A percentile compares a stretch with the other conserved stretches of the same genome.
These are phyloP conservation scores for Tetrapyrgos nigripes DNA, from an alignment of 1,284 basidiomycete species.

Conservation along the genomic window DNA sequence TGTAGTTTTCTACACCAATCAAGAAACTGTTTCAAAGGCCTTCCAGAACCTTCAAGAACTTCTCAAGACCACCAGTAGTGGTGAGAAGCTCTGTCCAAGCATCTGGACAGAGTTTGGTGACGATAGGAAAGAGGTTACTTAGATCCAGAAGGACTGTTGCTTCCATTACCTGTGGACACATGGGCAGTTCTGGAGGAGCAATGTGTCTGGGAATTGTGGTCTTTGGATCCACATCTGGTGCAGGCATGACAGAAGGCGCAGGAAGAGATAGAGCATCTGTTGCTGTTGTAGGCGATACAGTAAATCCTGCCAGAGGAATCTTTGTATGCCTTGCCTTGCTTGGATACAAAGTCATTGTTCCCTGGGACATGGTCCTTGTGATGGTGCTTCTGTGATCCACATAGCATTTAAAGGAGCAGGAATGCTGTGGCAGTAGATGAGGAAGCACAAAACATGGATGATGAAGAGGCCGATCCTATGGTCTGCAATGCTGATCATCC, in stretches of 20 bases:
- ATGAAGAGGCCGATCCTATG: no score
- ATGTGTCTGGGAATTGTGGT: background rate
- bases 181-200: no score
- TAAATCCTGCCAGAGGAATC: background rate
- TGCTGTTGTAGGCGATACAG: background rate
- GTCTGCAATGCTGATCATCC: no score
- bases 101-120: background rate
- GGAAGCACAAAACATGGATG: no score
- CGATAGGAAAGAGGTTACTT: constrained; percentile 3
- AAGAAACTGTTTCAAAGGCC: constrained; percentile 10
- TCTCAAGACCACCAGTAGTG: constrained; percentile 6
- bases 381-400: no score
- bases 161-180: no score
- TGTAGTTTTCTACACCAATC: constrained; percentile 11
- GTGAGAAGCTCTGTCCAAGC: constrained; percentile 8
- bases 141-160: background rate
- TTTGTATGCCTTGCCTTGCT: background rate
- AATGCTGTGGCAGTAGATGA: no score
- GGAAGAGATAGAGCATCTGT: background rate
- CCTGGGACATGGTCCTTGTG: no score
- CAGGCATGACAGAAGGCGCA: background rate
- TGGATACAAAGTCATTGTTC: no score
- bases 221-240: background rate
- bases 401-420: no score
- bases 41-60: constrained; percentile 8